Evolutionary conservation across 257 asterid genomes (phyloP).

Genomic region (Nicotiana sylvestris): DNA sequence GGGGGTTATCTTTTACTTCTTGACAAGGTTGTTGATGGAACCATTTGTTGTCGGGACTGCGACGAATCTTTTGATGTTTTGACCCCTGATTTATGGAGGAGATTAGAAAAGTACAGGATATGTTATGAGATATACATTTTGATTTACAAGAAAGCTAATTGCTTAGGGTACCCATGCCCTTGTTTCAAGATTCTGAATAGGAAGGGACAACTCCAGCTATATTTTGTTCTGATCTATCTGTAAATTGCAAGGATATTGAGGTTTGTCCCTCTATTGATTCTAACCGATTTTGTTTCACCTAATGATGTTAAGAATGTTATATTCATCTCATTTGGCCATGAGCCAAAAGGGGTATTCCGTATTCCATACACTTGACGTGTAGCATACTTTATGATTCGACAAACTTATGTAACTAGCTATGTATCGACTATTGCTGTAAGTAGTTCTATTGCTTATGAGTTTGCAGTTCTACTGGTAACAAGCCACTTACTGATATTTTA

Average conservation of each 20-base stretch:
- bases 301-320: background rate
- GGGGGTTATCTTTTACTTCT: constrained; percentile 84
- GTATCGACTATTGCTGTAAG: background rate
- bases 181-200: background rate
- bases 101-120: background rate
- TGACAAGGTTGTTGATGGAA: constrained; percentile 87
- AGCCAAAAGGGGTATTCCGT: background rate
- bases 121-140: background rate
- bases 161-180: background rate
- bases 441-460: background rate
- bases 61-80: constrained; percentile 83
- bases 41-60: constrained; percentile 92
- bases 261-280: constrained; percentile 3
- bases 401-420: background rate
- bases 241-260: constrained; percentile 3
- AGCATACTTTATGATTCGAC: background rate
- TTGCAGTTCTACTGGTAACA: background rate
- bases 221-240: background rate
- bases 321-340: background rate
- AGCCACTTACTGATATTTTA: background rate
- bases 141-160: background rate
- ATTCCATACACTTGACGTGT: background rate
- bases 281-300: background rate
- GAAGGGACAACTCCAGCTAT: background rate
- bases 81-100: constrained; percentile 16